Evolutionary conservation across 2,329 filamentous ascomycete species (phyloP), one percentile per base, ranked within the genome.

Genomic region (Orbilia quercus): DNA sequence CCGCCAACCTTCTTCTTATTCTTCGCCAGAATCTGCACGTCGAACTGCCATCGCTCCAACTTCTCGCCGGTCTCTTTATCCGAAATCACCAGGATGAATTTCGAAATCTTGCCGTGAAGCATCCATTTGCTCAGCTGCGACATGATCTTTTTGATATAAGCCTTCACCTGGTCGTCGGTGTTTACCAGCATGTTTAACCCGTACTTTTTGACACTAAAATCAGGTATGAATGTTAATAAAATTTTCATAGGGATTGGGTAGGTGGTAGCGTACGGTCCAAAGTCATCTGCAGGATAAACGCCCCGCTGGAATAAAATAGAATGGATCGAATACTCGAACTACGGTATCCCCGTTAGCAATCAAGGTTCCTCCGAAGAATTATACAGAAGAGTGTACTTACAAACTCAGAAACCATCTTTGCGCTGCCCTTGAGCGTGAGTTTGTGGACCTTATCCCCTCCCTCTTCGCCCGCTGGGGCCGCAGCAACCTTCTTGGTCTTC

Each of bases 111-210:
- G 80, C 93, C 92, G 78, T 90, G 91, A 59, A 92, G 85, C 92
- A 98, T 98, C 95, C 95, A 99, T 80, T 91, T 92, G 83, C 96
- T 94, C 69, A 99, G 87, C 82, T 99, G 95, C 25, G 89, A 89
- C 93, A 97, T 99, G 83, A 99, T 98, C 83, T 96, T 96, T 82
- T 96, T 97, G 84, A 99, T 96, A 83, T 99, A 99, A 31, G 93
- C 92, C 82, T 96, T 96, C 80, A 99, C 95, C 83, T 99, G 94
- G 83, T 98, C 95, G 81, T 99, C 95, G 75, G 92, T 88, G 31
- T 94, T 96, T 57, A 98, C 93, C 89, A 96, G 90, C 92, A 97
- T 96, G 79, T 96, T 98, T 79, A 99, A 87, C 78, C 95, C 95
- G 89, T 99, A 99, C 83, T 99, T 99, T 84, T 99, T 99, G 79